Base-by-base conservation (phyloP, 1,139 yeast species). In the Magnusiomyces sp. region DNA sequence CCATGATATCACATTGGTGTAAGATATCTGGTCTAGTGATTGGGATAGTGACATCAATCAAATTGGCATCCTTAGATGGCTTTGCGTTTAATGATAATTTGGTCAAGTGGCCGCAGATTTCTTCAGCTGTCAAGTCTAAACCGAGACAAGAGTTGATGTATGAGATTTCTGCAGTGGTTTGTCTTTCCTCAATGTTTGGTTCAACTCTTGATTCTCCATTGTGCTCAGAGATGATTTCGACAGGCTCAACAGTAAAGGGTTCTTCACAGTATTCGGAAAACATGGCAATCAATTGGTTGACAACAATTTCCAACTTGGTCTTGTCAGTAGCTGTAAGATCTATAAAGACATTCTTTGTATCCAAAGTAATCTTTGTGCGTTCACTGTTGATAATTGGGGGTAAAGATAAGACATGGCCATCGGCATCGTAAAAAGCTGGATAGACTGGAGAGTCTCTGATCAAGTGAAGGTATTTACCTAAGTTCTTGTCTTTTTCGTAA, bases 1-100 rank as follows among this genome's bases (percentile, higher is more conserved):
- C 99, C 95, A 94, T 86, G 59, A 94, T 84, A 70, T 94, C 99
- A 75, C 98, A 92, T 68, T 89, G 95, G 69, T 94, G 99, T 63
- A 94, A 77, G 56, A 94, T 79, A 69, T 94, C 99, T 9, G 97
- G 82, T 72, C 99, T 83, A 44, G 98, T 92, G 60, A 88, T 82
- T 58, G 99, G 98, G 54, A 92, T 79, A 44, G 71, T 66, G 50
- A 92, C 95, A 51, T 83, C 81, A 51, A 90, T 64, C 40, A 77
- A 58, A 56, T 80, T 76, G 19, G 72, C 60, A 56, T 80, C 76
- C 5, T 69, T 54, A 3, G 83, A 71, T 33, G 80, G 80, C 32
- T 67, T 63, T 29, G 95, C 95, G 51, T 67, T 69, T 59, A 92
- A 75, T 29, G 95, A 82, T 96, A 94, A 88, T 65, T 83, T 88